These are phyloP conservation scores for Omphalea diandra DNA, from an alignment of 441 rosid genomes.

Conservation along the genomic window DNA sequence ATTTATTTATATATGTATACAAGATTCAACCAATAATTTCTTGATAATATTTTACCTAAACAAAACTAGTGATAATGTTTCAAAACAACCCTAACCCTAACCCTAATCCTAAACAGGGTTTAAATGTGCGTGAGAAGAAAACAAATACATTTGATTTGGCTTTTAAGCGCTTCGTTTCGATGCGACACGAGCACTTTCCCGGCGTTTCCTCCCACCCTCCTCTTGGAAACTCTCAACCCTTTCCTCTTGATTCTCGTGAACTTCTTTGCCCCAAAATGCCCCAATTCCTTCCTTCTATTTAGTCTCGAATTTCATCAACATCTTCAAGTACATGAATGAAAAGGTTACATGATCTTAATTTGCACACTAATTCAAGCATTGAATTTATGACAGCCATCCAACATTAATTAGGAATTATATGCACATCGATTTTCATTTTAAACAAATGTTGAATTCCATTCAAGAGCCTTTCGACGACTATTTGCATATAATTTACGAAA, in stretches of 20 bases:
- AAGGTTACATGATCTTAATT: too few relatives aligned
- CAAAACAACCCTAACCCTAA: conserved; percentile 26
- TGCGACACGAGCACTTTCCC: conserved; percentile 92
- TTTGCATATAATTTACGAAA: conserved; percentile 11
- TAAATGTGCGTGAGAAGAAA: conserved; percentile 24
- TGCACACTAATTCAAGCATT: conserved; percentile 21
- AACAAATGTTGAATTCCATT: conserved; percentile 2
- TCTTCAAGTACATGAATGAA: too few relatives aligned
- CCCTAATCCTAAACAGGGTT: conserved; percentile 25
- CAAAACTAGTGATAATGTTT: not conserved
- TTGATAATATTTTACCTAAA: too few relatives aligned
- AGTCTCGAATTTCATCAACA: too few relatives aligned
- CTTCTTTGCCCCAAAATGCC: conserved; percentile 28
- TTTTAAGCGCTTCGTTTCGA: conserved; percentile 39
- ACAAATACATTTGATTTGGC: conserved; percentile 25
- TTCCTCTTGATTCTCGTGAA: conserved; percentile 55
- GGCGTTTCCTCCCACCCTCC: conserved; percentile 77
- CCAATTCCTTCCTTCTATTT: conserved; percentile 15
- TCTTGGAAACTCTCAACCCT: conserved; percentile 47
- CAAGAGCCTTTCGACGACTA: not conserved
- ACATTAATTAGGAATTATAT: conserved; percentile 13
- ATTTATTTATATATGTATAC: too few relatives aligned
- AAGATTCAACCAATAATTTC: too few relatives aligned
- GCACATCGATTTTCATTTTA: not conserved
- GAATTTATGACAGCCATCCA: conserved; percentile 12